Evolutionary conservation across 1,284 basidiomycete species (phyloP).

Genomic region (Fomitopsis betulina): DNA sequence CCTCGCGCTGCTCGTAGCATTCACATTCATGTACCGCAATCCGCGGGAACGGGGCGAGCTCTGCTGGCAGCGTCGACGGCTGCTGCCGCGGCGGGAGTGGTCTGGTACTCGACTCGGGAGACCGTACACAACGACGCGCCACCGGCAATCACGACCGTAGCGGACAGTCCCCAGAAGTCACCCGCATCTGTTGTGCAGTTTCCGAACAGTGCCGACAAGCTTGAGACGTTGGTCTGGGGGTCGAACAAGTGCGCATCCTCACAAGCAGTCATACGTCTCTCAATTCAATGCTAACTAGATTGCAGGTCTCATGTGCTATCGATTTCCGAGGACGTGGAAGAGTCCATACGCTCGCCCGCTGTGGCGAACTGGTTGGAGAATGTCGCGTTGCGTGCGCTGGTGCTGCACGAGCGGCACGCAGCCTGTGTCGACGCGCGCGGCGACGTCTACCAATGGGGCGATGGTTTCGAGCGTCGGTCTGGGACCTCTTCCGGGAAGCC

Average conservation of each 20-base stretch:
- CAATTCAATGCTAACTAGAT: not conserved
- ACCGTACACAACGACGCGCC: slow-evolving; percentile 27
- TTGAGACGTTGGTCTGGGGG: slow-evolving; percentile 49
- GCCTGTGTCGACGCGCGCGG: slow-evolving; percentile 85
- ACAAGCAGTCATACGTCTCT: not conserved
- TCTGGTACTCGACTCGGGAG: slow-evolving; percentile 15
- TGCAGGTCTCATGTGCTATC: slow-evolving; percentile 42
- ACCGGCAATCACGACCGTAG: not conserved
- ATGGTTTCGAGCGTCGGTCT: slow-evolving; percentile 39
- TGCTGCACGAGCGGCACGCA: slow-evolving; percentile 69
- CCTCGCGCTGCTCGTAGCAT: slow-evolving; percentile 8
- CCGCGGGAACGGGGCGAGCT: not conserved
- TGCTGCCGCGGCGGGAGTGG: slow-evolving; percentile 13
- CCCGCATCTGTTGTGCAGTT: slow-evolving; percentile 3
- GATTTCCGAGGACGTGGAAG: slow-evolving; percentile 28
- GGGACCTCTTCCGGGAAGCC: slow-evolving; percentile 30
- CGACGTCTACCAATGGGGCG: slow-evolving; percentile 89
- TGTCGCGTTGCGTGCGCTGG: slow-evolving; percentile 73
- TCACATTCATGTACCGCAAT: slow-evolving; percentile 7
- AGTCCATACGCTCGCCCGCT: slow-evolving; percentile 44
- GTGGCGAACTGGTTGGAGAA: slow-evolving; percentile 53
- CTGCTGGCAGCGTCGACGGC: slow-evolving; percentile 16
- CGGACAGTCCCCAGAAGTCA: not conserved
- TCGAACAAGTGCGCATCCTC: slow-evolving; percentile 45
- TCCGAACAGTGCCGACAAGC: slow-evolving; percentile 20